These are phyloP conservation scores for Exophiala aquamarina DNA, from an alignment of 2,329 filamentous ascomycete genomes.

Conservation along the genomic window DNA sequence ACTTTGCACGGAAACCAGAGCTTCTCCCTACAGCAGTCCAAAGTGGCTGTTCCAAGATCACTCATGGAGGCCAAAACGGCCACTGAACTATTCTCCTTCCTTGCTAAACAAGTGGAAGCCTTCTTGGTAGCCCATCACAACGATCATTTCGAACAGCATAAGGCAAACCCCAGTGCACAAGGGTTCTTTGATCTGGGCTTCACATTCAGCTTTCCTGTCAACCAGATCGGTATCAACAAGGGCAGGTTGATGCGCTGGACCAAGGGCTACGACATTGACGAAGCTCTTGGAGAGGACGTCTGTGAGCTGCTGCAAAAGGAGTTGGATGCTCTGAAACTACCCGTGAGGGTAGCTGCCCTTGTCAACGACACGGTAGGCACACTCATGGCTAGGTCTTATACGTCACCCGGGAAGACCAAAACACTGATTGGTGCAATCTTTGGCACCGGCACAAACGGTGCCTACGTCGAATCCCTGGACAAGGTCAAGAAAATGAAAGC, in stretches of 20 bases:
- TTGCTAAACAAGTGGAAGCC: constrained; percentile 85
- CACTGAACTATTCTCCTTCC: constrained; percentile 84
- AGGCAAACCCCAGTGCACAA: constrained; percentile 67
- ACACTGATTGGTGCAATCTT: constrained; percentile 96
- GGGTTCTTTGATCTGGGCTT: constrained; percentile 93
- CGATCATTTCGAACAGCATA: constrained; percentile 76
- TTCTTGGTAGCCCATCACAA: constrained; percentile 87
- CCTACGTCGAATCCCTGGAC: constrained; percentile 88
- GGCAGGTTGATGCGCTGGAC: constrained; percentile 95
- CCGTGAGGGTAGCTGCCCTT: constrained; percentile 90
- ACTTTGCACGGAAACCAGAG: constrained; percentile 91
- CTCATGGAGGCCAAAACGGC: constrained; percentile 88
- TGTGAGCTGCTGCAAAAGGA: constrained; percentile 85
- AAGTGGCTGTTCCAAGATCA: constrained; percentile 84
- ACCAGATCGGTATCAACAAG: constrained; percentile 93
- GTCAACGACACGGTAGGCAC: constrained; percentile 98
- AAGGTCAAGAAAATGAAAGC: constrained; percentile 75
- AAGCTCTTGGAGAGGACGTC: constrained; percentile 91
- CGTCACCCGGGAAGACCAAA: constrained; percentile 79
- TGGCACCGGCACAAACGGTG: constrained; percentile 94
- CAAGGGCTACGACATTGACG: constrained; percentile 96
- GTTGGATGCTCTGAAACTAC: constrained; percentile 81
- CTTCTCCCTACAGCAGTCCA: constrained; percentile 89
- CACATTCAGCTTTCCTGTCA: constrained; percentile 96
- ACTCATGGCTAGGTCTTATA: constrained; percentile 95